Conservation (phyloP, 352 stramenopile genomes). For the Phytophthora pisi region DNA sequence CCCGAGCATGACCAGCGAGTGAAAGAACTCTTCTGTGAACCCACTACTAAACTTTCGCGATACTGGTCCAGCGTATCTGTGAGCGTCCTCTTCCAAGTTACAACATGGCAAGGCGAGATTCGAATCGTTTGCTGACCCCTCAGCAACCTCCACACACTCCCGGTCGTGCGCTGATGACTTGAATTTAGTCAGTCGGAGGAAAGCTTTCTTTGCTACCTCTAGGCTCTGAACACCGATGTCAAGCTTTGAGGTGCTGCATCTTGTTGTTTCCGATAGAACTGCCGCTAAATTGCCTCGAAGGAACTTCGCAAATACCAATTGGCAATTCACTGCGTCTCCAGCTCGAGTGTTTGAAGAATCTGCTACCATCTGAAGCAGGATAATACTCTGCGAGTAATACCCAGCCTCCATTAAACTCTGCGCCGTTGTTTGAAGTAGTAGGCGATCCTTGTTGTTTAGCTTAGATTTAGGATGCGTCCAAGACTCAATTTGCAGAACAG, state of each 20-base stretch:
- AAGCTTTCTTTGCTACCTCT: conserved; percentile 24
- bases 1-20: conserved; percentile 57
- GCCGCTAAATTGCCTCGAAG: conserved; percentile 30
- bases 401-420: conserved; percentile 23
- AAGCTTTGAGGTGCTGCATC: conserved; percentile 15
- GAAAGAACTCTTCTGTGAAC: conserved; percentile 54
- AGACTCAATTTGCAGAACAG: conserved; percentile 17
- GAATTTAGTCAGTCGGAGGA: conserved; percentile 25
- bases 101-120: conserved; percentile 9
- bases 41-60: conserved; percentile 36
- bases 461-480: neutral
- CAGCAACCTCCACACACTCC: conserved; percentile 23
- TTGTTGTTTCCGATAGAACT: conserved; percentile 4
- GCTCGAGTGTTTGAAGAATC: neutral
- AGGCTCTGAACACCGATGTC: conserved; percentile 20
- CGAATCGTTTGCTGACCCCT: conserved; percentile 12
- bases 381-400: conserved; percentile 35
- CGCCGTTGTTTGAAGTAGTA: conserved; percentile 15
- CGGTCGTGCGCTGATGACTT: conserved; percentile 29
- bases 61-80: neutral
- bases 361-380: conserved; percentile 22
- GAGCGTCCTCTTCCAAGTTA: neutral
- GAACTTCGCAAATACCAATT: conserved; percentile 39
- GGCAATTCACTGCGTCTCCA: conserved; percentile 16
- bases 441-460: neutral